Conservation (phyloP, 352 stramenopile species). For the Pythium rhizo-oryzae region DNA sequence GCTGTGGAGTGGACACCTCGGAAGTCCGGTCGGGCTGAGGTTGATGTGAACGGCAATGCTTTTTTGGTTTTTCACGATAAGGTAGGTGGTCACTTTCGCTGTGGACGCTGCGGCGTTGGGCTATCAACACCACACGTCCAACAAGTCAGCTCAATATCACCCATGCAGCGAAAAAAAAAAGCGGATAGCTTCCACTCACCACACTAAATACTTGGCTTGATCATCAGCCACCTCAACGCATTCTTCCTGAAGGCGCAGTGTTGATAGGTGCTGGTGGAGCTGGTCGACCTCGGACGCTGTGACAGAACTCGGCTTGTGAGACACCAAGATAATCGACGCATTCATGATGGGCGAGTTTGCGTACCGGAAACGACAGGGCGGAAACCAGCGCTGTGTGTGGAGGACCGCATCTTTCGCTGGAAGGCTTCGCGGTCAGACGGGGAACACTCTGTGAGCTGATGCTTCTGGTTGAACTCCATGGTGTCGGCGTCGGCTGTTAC, state of each 20-base stretch:
- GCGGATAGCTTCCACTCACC: constrained; percentile 20
- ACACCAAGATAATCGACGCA: not conserved
- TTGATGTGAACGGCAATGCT: constrained; percentile 7
- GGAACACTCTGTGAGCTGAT: constrained; percentile 83
- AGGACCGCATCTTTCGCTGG: constrained; percentile 72
- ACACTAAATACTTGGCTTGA: constrained; percentile 41
- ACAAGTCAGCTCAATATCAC: not conserved
- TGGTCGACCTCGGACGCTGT: constrained; percentile 23
- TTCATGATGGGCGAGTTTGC: not conserved
- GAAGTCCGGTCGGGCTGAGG: not conserved
- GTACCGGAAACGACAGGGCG: constrained; percentile 71
- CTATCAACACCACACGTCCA: not conserved
- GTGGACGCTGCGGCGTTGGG: constrained; percentile 25
- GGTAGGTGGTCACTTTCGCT: constrained; percentile 20
- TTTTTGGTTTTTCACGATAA: constrained; percentile 1
- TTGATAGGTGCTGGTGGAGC: constrained; percentile 20
- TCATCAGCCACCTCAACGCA: constrained; percentile 23
- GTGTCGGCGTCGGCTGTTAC: constrained; percentile 58
- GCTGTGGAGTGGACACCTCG: not conserved
- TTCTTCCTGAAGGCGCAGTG: constrained; percentile 30
- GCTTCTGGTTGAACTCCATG: constrained; percentile 43
- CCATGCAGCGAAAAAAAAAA: not conserved
- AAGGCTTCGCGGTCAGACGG: constrained; percentile 69
- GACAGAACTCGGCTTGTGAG: not conserved
- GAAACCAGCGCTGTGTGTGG: constrained; percentile 67